These are phyloP conservation scores for Picea abies DNA, from an alignment of 83 land plant genomes.

Conservation along the genomic window DNA sequence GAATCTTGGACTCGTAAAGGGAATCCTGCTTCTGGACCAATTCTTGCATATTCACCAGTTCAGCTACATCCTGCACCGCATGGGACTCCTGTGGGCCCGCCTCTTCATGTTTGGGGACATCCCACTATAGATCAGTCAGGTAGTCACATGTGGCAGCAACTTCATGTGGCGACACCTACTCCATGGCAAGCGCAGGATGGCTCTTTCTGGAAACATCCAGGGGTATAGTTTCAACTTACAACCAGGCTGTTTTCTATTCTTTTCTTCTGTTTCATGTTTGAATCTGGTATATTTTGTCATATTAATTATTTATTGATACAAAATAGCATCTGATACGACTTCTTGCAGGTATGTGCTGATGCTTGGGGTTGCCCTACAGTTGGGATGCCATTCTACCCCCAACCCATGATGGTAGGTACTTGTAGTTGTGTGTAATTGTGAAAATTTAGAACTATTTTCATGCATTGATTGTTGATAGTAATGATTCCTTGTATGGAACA, in stretches of 20 bases:
- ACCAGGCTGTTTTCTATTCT: not conserved
- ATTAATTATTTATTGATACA: constrained; percentile 5
- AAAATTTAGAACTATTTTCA: not conserved
- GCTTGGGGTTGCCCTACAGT: constrained; percentile 63
- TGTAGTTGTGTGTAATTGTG: constrained; percentile 6
- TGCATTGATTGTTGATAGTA: not conserved
- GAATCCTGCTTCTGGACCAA: constrained; percentile 28
- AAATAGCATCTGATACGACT: not conserved
- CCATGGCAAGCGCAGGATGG: constrained; percentile 50
- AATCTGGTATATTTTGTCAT: not conserved
- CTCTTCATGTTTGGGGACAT: constrained; percentile 45
- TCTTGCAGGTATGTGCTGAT: constrained; percentile 38
- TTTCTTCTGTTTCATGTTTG: not conserved
- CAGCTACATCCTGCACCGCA: constrained; percentile 26
- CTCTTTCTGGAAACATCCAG: constrained; percentile 27
- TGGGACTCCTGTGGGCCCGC: constrained; percentile 20
- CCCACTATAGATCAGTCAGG: constrained; percentile 25
- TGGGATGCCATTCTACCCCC: constrained; percentile 15
- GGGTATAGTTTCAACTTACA: constrained; percentile 4
- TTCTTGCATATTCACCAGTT: constrained; percentile 41
- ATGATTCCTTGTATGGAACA: not conserved
- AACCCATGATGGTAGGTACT: constrained; percentile 14
- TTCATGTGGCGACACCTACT: constrained; percentile 34
- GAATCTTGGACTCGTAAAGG: constrained; percentile 15
- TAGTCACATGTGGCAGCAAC: constrained; percentile 41